phyloP scores from a whole-genome alignment of 441 rosid genomes.

The Pelargonium myrrhifolium region DNA sequence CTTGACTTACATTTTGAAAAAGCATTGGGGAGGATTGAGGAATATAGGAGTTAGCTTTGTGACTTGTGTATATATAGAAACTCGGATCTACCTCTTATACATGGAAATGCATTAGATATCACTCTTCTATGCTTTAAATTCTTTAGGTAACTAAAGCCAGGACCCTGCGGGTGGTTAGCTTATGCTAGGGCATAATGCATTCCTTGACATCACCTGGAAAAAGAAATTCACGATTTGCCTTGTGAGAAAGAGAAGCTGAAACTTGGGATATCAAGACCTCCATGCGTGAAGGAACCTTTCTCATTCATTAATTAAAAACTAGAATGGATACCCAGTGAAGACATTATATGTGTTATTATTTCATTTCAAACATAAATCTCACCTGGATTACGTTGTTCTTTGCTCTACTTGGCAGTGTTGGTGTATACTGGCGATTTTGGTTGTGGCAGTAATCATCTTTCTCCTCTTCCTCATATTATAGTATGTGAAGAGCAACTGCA shows the following conservation, averaged over 20 bases:
- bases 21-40: background rate
- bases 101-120: background rate
- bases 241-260: background rate
- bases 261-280: background rate
- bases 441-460: conserved; percentile 39
- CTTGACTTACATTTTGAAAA: background rate
- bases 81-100: background rate
- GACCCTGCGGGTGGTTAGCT: background rate
- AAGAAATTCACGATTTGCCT: background rate
- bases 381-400: background rate
- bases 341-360: background rate
- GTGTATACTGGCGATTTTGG: conserved; percentile 52
- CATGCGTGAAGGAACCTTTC: background rate
- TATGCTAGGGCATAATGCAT: background rate
- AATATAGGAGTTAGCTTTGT: background rate
- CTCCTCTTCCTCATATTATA: conserved; percentile 42
- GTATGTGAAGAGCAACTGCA: conserved; percentile 12
- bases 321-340: background rate
- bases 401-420: conserved; percentile 48
- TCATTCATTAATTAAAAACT: background rate
- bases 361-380: background rate
- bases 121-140: background rate
- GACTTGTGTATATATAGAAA: background rate
- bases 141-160: background rate
- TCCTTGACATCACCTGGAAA: background rate